Evolutionary conservation across 2,329 filamentous ascomycete species (phyloP).

Genomic region (Leptosphaerulina australis): DNA sequence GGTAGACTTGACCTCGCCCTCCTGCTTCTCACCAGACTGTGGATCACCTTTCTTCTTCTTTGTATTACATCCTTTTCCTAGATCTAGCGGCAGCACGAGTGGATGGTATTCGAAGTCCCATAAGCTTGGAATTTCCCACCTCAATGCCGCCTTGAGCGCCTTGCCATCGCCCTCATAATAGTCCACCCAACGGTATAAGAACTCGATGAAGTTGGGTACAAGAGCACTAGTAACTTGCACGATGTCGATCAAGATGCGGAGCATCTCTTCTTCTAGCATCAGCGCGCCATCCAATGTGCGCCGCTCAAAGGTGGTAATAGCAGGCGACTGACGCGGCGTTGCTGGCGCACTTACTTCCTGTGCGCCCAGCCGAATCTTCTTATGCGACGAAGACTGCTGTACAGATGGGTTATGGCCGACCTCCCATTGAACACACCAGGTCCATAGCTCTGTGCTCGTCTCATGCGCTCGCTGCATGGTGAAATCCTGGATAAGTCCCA

Average conservation of each 20-base stretch:
- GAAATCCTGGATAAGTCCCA: conserved; percentile 39
- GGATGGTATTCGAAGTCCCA: conserved; percentile 46
- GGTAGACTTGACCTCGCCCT: background rate
- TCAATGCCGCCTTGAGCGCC: conserved; percentile 41
- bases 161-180: conserved; percentile 40
- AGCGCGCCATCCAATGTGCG: conserved; percentile 32
- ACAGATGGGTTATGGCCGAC: conserved; percentile 18
- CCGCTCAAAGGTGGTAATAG: conserved; percentile 25
- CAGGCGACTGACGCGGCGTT: conserved; percentile 13
- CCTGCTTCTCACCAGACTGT: background rate
- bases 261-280: conserved; percentile 36
- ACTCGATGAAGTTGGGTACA: conserved; percentile 46
- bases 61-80: conserved; percentile 4
- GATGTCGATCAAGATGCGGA: conserved; percentile 42
- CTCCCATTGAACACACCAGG: conserved; percentile 43
- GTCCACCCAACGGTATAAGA: conserved; percentile 44
- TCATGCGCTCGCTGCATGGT: conserved; percentile 29
- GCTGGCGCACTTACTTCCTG: background rate
- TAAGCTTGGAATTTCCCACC: conserved; percentile 43
- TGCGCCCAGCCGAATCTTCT: conserved; percentile 32
- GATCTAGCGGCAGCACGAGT: conserved; percentile 21
- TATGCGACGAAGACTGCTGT: conserved; percentile 21
- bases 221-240: conserved; percentile 34
- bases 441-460: conserved; percentile 38
- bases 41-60: background rate